Base-by-base conservation (phyloP, 1,139 yeast species). In the Cylindricascospora bacillispora region DNA sequence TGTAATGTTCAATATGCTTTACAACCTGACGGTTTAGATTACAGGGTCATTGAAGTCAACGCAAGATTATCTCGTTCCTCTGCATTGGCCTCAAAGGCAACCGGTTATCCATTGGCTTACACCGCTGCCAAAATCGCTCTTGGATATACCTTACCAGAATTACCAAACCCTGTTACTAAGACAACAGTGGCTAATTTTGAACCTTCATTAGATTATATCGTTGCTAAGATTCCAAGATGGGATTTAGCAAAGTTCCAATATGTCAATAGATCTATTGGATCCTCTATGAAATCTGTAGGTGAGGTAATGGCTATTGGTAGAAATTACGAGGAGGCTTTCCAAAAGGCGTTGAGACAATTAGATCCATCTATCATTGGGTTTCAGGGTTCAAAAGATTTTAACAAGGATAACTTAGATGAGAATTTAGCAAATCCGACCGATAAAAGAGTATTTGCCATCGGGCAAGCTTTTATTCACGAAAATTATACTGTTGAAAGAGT, bases 191-290 rank as follows among this genome's bases (percentile, higher is more conserved):
- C 98, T 41, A 82, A 94, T 64, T 89, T 89, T 59, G 98, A 89
- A 63, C 98, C 98, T 30, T 85, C 97, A 7, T 70, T 89, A 56
- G 98, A 89, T 63, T 89, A 89, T 62, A 85, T 89, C 57, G 98
- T 89, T 40, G 94, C 83, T 38, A 89, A 89, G 72, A 89, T 89
- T 59, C 98, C 99, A 58, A 76, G 98, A 66, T 89, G 99, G 98
- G 98, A 89, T 62, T 70, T 89, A 61, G 79, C 82, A 67, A 89
- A 89, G 63, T 89, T 89, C 62, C 92, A 82, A 57, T 93, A 83
- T 53, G 97, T 86, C 38, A 78, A 82, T 57, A 74, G 93, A 57
- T 85, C 79, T 45, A 79, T 86, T 54, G 94, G 95, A 22, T 86
- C 97, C 4, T 76, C 95, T 26, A 89, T 89, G 98, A 89, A 89